phyloP scores from a whole-genome alignment of 164 flowering plant genomes.

The Warburgia ugandensis region DNA sequence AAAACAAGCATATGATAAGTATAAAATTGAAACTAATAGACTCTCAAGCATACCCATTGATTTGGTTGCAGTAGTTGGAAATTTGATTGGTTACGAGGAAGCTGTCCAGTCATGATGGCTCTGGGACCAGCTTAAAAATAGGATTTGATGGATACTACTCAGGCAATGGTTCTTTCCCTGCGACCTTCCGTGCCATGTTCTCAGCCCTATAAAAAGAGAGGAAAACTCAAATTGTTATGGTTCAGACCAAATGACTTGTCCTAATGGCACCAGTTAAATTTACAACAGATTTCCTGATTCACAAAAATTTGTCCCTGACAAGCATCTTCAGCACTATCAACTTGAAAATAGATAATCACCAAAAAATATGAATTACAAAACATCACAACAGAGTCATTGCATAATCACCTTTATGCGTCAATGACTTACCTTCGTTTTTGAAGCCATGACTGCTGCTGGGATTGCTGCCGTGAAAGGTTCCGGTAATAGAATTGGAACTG shows the following conservation, averaged over 20 bases:
- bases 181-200: slow-evolving; percentile 80
- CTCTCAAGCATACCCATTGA: slow-evolving; percentile 61
- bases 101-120: slow-evolving; percentile 84
- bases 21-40: not conserved
- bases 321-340: no score
- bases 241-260: no score
- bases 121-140: slow-evolving; percentile 82
- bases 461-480: slow-evolving; percentile 85
- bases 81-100: slow-evolving; percentile 30
- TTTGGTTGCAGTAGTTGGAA: slow-evolving; percentile 79
- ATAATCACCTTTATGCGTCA: not conserved
- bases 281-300: no score
- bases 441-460: slow-evolving; percentile 97
- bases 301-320: no score
- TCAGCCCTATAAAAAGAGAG: slow-evolving; percentile 63
- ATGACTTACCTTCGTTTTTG: slow-evolving; percentile 77
- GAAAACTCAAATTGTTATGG: no score
- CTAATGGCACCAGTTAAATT: no score
- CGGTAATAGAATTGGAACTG: slow-evolving; percentile 92
- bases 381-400: not conserved
- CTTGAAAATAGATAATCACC: slow-evolving; percentile 56
- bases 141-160: slow-evolving; percentile 96
- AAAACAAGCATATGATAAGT: not conserved
- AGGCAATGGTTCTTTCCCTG: slow-evolving; percentile 93
- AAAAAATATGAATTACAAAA: slow-evolving; percentile 27